A percentile compares a stretch with the other conserved stretches of the same genome.
These are phyloP conservation scores for Backusella mclennaniae DNA, from an alignment of 192 early-diverging fungal genomes.

Conservation along the genomic window DNA sequence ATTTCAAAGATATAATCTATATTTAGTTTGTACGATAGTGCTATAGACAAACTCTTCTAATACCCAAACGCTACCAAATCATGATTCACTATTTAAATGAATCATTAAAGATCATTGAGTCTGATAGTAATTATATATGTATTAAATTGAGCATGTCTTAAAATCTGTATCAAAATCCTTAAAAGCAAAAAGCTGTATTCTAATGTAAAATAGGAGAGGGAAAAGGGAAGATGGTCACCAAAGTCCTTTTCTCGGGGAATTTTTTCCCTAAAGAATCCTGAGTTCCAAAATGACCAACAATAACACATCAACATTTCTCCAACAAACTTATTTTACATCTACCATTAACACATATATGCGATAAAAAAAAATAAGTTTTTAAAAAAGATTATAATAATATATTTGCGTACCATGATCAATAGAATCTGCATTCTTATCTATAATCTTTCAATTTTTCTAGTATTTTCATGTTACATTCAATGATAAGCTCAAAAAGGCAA, in stretches of 20 bases:
- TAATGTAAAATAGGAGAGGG: neutral
- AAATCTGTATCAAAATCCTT: neutral
- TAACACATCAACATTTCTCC: neutral
- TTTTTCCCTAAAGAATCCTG: neutral
- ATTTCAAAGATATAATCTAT: neutral
- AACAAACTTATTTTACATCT: neutral
- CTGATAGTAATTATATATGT: neutral
- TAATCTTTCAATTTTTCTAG: neutral
- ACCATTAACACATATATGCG: neutral
- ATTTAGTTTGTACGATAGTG: neutral
- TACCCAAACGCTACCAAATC: neutral
- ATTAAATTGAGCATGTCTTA: neutral
- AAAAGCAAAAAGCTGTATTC: neutral
- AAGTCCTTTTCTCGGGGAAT: neutral
- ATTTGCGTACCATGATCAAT: neutral
- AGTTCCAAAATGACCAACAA: neutral
- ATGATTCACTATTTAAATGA: neutral
- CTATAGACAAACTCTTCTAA: neutral
- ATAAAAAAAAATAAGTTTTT: neutral
- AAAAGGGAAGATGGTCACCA: neutral
- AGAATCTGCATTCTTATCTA: neutral
- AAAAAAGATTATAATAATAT: neutral
- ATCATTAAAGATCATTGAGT: neutral
- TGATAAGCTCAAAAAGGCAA: constrained; percentile 2
- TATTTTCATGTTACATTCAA: neutral